These are phyloP conservation scores for Trichoderma cornu-damae DNA, from an alignment of 2,329 filamentous ascomycete genomes.

Conservation along the genomic window DNA sequence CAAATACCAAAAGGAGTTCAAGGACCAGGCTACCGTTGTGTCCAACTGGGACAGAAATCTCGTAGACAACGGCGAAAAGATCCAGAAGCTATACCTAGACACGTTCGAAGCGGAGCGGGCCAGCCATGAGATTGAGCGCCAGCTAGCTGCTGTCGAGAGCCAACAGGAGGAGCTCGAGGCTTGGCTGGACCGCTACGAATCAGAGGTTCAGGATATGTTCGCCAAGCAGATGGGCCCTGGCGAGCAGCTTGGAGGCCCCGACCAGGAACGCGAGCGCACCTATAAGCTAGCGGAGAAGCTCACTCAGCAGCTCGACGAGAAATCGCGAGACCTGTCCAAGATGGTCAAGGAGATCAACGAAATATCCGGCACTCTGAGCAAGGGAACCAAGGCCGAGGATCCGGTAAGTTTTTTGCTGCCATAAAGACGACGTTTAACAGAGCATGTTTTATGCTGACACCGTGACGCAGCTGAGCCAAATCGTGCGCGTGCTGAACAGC, in stretches of 20 bases:
- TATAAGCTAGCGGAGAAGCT: conserved; percentile 95
- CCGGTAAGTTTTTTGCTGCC: conserved; percentile 57
- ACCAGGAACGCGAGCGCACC: conserved; percentile 91
- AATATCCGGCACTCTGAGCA: conserved; percentile 82
- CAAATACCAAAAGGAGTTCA: conserved; percentile 96
- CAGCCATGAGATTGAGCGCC: conserved; percentile 88
- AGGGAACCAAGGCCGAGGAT: conserved; percentile 82
- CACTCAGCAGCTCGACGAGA: conserved; percentile 83
- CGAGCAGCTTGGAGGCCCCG: conserved; percentile 76
- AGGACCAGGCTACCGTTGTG: conserved; percentile 80
- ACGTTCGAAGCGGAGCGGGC: conserved; percentile 93
- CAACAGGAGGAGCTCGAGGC: conserved; percentile 86
- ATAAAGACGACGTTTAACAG: conserved; percentile 24
- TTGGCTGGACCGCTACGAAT: conserved; percentile 88
- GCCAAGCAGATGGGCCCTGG: conserved; percentile 68
- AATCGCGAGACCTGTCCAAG: conserved; percentile 84
- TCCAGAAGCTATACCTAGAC: conserved; percentile 84
- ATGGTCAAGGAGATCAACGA: conserved; percentile 99
- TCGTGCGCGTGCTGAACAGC: conserved; percentile 89
- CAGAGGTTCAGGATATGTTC: conserved; percentile 85
- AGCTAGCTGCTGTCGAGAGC: conserved; percentile 81
- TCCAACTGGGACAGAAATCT: conserved; percentile 87
- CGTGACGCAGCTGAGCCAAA: conserved; percentile 70
- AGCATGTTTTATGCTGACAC: neutral
- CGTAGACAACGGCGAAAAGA: conserved; percentile 91